Evolutionary conservation across 106 monocot genomes (phyloP), one percentile per base, ranked within the genome.

Genomic region (Acorus calamus): DNA sequence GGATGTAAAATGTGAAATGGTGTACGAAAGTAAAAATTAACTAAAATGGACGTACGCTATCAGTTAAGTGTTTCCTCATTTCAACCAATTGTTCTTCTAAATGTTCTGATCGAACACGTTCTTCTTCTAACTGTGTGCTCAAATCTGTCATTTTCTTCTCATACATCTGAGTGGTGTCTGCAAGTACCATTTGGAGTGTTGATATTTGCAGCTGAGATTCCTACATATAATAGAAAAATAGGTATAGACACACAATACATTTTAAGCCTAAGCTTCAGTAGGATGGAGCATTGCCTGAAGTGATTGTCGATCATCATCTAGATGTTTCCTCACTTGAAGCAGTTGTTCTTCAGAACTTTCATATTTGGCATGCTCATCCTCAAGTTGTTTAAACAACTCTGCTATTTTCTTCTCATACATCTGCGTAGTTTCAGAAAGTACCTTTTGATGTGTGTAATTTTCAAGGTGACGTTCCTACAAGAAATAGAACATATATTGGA

Each of bases 401-500:
- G 47, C 71, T 44, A 88, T 57, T 59, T 75, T 80, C 50, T 84
- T 70, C 63, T 84, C 87, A 73, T 88, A 78, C 77, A 81, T 75
- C 66, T 78, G 69, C 41, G 75, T 81, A 53, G 78, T 78, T 52
- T 81, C 80, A 7, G 83, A 75, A 72, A 84, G 71, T 57, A 78
- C 74, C 47, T 80, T 80, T 49, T 80, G 79, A 59, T 78, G 73
- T 5, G 53, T 63, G 8, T 72, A 78, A 63, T 58, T 78, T 44
- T 88, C 80, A 59, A 75, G 75, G 59, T 88, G 80, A 62, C 76
- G 55, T 71, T 84, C 69, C 80, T 74, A 71, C 80, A 74, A 83
- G 69, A 42, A 53, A 62, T 4, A 54, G 42, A 67, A 70, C 28
- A 28, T 28, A 28, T 28, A 28, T 28, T 28, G 28, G 28, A 28